Base-by-base conservation (phyloP, 2,329 filamentous ascomycete genomes). In the Arachnopeziza araneosa region DNA sequence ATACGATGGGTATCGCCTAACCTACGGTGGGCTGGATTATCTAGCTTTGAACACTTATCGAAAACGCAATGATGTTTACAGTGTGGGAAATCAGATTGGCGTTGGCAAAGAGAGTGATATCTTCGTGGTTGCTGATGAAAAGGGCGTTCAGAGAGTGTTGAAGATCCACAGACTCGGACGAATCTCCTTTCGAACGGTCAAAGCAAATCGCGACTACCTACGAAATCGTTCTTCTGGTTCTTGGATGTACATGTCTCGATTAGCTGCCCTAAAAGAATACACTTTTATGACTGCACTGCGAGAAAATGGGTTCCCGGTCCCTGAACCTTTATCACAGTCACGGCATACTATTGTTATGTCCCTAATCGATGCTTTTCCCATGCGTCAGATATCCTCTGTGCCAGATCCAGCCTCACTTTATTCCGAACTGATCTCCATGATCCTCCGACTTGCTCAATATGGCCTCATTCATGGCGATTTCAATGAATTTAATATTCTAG, bases 81-180 rank as follows among this genome's bases (percentile, higher is more conserved):
- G 90, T 67, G 91, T 98, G 3, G 95, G 95, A 57, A 95, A 89
- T 74, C 90, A 96, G 71, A 91, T 99, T 66, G 95, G 96, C 54
- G 93, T 98, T 2, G 95, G 95, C 57, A 99, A 99, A 75, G 95
- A 99, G 77, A 96, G 91, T 68, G 95, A 99, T 72, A 98, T 99
- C 71, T 90, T 96, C 75, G 88, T 98, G 60, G 93, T 96, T 54
- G 93, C 95, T 58, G 86, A 92, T 69, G 82, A 91, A 56, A 82
- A 81, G 6, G 92, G 91, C 60, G 79, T 79, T 22, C 92, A 97
- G 73, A 81, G 84, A 63, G 89, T 99, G 19, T 82, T 99, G 67
- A 99, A 99, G 78, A 96, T 99, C 70, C 95, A 99, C 76, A 87
- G 95, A 53, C 82, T 99, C 3, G 95, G 95, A 52, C 88, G 95